phyloP scores from a whole-genome alignment of 257 asterid species.

The Solanum dulcamara region DNA sequence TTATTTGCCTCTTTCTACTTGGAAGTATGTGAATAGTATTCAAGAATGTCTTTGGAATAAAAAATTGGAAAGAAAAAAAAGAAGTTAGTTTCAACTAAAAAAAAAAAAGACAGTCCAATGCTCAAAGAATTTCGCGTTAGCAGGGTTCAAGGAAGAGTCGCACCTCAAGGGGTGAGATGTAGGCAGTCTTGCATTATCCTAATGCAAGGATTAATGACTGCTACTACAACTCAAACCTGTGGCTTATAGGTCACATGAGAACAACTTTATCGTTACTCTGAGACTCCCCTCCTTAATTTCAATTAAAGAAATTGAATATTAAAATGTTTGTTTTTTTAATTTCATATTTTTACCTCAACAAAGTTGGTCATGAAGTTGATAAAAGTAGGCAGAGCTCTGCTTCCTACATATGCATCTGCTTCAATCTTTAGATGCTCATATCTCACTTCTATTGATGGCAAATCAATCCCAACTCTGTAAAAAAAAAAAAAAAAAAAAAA shows the following conservation, averaged over 20 bases:
- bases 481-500: neutral
- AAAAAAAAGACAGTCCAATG: neutral
- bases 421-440: neutral
- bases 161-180: neutral
- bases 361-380: neutral
- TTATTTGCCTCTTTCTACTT: conserved; percentile 37
- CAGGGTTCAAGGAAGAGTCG: neutral
- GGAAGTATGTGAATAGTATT: conserved; percentile 29
- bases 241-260: too few species aligned
- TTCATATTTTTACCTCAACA: neutral
- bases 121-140: neutral
- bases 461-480: neutral
- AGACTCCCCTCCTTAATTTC: neutral
- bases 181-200: neutral
- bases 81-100: neutral
- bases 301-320: neutral
- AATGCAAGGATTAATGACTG: neutral
- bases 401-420: neutral
- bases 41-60: neutral
- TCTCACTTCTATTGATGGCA: neutral
- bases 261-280: too few species aligned
- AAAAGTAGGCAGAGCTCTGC: neutral
- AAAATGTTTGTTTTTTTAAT: neutral
- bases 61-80: neutral
- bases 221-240: neutral